Evolutionary conservation across 345 rosid genomes (phyloP), one percentile per base, ranked within the genome.

Genomic region (Sisymbrium altissimum): DNA sequence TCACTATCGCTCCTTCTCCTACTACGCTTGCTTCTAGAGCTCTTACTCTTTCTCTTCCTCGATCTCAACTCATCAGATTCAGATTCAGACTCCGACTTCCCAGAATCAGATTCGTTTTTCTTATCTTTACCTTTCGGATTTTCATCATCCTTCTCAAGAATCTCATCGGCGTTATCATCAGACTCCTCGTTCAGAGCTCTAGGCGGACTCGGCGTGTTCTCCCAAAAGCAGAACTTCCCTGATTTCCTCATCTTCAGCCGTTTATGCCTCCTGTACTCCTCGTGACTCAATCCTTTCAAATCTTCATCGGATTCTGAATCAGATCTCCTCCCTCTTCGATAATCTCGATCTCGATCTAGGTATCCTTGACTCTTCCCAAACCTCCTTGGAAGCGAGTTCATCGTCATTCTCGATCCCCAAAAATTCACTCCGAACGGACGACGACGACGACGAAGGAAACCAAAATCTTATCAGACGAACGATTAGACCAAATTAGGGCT

Each of bases 281-380:
- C 96, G 18, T 68, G 83, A 66, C 83, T 86, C 83, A 96, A 77
- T 46, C 98, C 94, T 32, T 79, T 90, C 80, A 90, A 68, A 57
- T 95, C 98, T 82, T 90, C 97, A 53, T 89, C 99, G 13, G 96
- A 87, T 21, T 95, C 99, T 9, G 96, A 87, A 13, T 81, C 96
- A 15, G 80, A 77, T 18, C 76, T 68, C 75, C 82, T 80, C 6
- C 86, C 90, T 39, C 79, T 81, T 19, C 73, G 64, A 39, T 74
- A 21, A 70, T 82, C 90, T 17, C 89, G 78, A 43, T 89, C 25
- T 23, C 25, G 25, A 23, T 23, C 89, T 30, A 84, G 59, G 19
- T 85, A 84, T 53, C 75, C 75, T 18, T 62, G 80, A 62, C 71
- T 73, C 83, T 63, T 85, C 54, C 92, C 95, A 32, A 87, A 87